Conservation (phyloP, 768 basidiomycete genomes). For the Leucocoprinus leucothites region DNA sequence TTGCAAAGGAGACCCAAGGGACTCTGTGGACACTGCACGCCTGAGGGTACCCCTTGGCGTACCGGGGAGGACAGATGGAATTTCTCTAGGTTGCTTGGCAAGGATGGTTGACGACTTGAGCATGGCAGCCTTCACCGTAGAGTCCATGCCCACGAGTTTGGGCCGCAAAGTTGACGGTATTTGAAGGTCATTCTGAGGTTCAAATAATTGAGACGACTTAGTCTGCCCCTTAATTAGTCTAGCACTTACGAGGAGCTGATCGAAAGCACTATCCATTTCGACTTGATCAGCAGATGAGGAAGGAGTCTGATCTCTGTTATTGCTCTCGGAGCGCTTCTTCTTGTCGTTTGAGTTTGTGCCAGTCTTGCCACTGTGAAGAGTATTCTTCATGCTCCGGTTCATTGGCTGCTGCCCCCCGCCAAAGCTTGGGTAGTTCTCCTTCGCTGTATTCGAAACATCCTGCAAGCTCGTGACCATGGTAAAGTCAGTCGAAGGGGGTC, state of each 20-base stretch:
- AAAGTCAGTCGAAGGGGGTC: conserved; percentile 65
- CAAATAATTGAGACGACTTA: conserved; percentile 8
- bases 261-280: conserved; percentile 70
- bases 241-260: conserved; percentile 68
- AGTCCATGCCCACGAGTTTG: conserved; percentile 78
- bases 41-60: conserved; percentile 58
- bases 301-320: conserved; percentile 26
- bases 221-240: not conserved
- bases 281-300: conserved; percentile 26
- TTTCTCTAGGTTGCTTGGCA: conserved; percentile 35
- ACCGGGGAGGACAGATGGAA: conserved; percentile 28
- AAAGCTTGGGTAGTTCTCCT: conserved; percentile 61
- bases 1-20: conserved; percentile 54
- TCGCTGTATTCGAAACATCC: conserved; percentile 43
- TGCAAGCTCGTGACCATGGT: conserved; percentile 62
- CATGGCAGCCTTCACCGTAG: conserved; percentile 88
- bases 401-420: conserved; percentile 18
- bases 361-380: conserved; percentile 30
- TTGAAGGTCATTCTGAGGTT: conserved; percentile 78
- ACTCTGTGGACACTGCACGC: conserved; percentile 71
- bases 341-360: conserved; percentile 42
- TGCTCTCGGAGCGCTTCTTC: conserved; percentile 34
- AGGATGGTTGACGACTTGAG: conserved; percentile 78
- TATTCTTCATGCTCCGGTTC: conserved; percentile 20
- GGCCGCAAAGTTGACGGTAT: conserved; percentile 76